Percentiles rank a stretch among this genome's conserved stretches.
Conservation (phyloP, 768 basidiomycete species). For the Mycena rebaudengoi region DNA sequence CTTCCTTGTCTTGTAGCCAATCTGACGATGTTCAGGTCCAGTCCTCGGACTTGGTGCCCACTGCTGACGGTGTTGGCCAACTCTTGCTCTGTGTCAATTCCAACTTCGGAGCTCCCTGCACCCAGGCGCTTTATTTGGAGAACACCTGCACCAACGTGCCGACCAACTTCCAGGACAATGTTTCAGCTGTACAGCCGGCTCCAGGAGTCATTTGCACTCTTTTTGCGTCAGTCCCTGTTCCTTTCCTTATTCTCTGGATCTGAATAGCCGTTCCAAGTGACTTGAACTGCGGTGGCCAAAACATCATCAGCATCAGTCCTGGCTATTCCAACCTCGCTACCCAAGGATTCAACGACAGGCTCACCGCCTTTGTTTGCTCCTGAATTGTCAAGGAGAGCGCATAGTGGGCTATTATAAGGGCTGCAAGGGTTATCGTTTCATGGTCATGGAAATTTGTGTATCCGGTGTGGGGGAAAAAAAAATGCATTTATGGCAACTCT, state of each 20-base stretch:
- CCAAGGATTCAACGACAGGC: slow-evolving; percentile 8
- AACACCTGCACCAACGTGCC: slow-evolving; percentile 11
- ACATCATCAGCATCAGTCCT: slow-evolving; percentile 4
- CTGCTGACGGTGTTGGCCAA: background rate
- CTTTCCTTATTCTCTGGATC: background rate
- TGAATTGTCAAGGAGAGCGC: too few relatives aligned
- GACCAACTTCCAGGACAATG: slow-evolving; percentile 4
- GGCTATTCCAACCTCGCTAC: background rate
- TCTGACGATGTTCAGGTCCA: background rate
- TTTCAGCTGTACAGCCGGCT: background rate
- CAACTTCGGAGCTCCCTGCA: background rate
- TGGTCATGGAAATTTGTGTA: too few relatives aligned
- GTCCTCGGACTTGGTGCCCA: background rate
- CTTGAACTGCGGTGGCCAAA: slow-evolving; percentile 4
- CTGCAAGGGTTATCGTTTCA: too few relatives aligned
- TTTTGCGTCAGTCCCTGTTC: background rate
- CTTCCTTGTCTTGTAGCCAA: background rate
- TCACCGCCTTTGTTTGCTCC: background rate
- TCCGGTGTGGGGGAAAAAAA: too few relatives aligned
- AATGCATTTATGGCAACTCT: too few relatives aligned
- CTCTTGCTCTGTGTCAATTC: background rate
- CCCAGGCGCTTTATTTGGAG: background rate
- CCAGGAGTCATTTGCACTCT: background rate
- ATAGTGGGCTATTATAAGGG: too few relatives aligned
- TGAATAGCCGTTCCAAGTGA: background rate